These are phyloP conservation scores for Malassezia pachydermatis DNA, from an alignment of 1,284 basidiomycete species.

Conservation along the genomic window DNA sequence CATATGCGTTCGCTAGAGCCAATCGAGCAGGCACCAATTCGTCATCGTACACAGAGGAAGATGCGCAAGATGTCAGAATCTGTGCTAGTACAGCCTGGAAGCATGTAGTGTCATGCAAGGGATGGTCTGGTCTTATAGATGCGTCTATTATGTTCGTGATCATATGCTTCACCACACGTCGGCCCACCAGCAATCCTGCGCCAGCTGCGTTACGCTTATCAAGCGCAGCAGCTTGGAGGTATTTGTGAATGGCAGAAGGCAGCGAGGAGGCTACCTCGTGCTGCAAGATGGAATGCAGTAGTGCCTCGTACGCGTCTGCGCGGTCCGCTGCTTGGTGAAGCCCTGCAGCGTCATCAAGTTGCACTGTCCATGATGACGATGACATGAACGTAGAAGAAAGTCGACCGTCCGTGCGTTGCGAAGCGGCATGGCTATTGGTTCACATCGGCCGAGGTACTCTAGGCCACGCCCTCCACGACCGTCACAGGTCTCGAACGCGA, in stretches of 20 bases:
- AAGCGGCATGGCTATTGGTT: too few relatives aligned
- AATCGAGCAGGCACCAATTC: conserved; percentile 59
- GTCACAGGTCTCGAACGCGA: too few relatives aligned
- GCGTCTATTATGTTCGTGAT: too few relatives aligned
- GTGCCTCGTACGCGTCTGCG: background rate
- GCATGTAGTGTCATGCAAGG: background rate
- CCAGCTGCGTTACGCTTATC: conserved; percentile 6
- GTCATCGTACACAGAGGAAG: conserved; percentile 6
- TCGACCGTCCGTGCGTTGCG: too few relatives aligned
- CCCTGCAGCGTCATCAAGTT: too few relatives aligned
- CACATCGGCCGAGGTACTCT: too few relatives aligned
- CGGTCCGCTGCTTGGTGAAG: too few relatives aligned
- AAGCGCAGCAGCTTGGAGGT: conserved; percentile 1
- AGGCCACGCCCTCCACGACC: too few relatives aligned
- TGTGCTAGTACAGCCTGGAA: background rate
- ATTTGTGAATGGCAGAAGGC: background rate
- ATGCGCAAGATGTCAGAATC: background rate
- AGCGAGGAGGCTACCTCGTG: background rate
- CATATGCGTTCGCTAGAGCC: conserved; percentile 76
- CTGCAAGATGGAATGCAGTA: background rate
- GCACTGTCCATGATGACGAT: too few relatives aligned
- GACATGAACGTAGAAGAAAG: too few relatives aligned
- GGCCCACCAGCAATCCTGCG: conserved; percentile 11
- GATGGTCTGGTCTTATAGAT: too few relatives aligned
- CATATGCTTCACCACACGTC: background rate